phyloP scores from a whole-genome alignment of 352 stramenopile species.

The Bremia lactucae region DNA sequence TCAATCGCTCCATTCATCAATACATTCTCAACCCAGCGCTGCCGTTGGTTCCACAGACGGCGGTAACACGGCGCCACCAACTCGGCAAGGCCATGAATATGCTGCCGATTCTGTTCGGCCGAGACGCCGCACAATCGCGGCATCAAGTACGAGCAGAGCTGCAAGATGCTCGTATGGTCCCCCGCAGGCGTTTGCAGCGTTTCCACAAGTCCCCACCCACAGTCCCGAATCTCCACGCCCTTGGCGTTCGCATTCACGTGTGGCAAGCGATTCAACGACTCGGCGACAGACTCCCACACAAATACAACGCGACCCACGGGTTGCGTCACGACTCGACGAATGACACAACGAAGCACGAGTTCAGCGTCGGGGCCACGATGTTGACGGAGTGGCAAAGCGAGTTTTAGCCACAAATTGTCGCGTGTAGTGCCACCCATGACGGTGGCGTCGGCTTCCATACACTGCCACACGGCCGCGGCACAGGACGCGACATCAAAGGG shows the following conservation, averaged over 20 bases:
- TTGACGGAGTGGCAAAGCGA: constrained; percentile 24
- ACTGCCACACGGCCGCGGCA: constrained; percentile 26
- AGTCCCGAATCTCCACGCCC: constrained; percentile 35
- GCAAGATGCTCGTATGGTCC: constrained; percentile 35
- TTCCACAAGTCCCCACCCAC: constrained; percentile 38
- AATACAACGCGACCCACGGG: constrained; percentile 29
- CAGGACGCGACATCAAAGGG: constrained; percentile 32
- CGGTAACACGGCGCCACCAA: constrained; percentile 32
- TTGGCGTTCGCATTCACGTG: constrained; percentile 17
- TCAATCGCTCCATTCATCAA: constrained; percentile 37
- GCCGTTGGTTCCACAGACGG: constrained; percentile 33
- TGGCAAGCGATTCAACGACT: constrained; percentile 21
- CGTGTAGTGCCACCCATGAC: constrained; percentile 17
- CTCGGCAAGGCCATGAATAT: constrained; percentile 36
- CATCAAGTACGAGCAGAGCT: constrained; percentile 44
- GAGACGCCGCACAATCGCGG: constrained; percentile 21
- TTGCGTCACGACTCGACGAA: constrained; percentile 30
- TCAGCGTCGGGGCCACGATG: constrained; percentile 24
- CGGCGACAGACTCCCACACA: constrained; percentile 39
- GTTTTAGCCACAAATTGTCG: constrained; percentile 34
- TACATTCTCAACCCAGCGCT: constrained; percentile 36
- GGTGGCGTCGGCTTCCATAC: constrained; percentile 18
- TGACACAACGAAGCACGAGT: constrained; percentile 25
- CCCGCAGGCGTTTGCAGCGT: constrained; percentile 14
- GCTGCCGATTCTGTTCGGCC: constrained; percentile 28